Evolutionary conservation across 73 alveolate species (phyloP).

Genomic region (Paramecium pentaurelia): DNA sequence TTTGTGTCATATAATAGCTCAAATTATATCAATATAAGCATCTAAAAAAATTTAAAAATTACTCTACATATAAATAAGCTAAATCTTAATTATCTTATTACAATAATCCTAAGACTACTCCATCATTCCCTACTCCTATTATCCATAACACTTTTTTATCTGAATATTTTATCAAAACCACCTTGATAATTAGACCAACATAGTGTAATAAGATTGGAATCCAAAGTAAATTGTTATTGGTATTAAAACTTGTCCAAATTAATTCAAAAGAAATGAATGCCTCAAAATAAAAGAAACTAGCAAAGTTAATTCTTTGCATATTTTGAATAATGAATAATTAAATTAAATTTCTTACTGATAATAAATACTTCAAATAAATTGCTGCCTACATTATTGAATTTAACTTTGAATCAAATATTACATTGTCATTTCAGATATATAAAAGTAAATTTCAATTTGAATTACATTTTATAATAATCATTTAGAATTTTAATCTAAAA

Average conservation of each 20-base stretch:
- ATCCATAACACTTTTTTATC: background rate
- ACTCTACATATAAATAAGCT: background rate
- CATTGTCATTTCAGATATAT: background rate
- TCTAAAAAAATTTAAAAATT: background rate
- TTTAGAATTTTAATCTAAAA: background rate
- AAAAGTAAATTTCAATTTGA: background rate
- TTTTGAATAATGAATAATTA: background rate
- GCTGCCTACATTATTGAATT: background rate
- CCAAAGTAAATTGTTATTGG: background rate
- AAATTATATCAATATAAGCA: background rate
- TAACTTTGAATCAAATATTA: background rate
- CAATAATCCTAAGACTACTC: background rate
- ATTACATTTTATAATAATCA: background rate
- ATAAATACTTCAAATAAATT: background rate
- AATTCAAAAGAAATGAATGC: background rate
- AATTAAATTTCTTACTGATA: background rate
- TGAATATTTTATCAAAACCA: background rate
- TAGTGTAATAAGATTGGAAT: background rate
- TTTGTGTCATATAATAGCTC: background rate
- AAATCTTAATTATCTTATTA: background rate
- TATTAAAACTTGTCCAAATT: background rate
- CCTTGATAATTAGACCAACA: background rate
- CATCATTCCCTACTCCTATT: background rate
- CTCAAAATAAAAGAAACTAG: background rate
- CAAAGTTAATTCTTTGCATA: background rate